Percentiles rank a stretch among this genome's conserved stretches.
Evolutionary conservation across 1,284 basidiomycete genomes (phyloP).

Genomic region (Gomphus bonarii): DNA sequence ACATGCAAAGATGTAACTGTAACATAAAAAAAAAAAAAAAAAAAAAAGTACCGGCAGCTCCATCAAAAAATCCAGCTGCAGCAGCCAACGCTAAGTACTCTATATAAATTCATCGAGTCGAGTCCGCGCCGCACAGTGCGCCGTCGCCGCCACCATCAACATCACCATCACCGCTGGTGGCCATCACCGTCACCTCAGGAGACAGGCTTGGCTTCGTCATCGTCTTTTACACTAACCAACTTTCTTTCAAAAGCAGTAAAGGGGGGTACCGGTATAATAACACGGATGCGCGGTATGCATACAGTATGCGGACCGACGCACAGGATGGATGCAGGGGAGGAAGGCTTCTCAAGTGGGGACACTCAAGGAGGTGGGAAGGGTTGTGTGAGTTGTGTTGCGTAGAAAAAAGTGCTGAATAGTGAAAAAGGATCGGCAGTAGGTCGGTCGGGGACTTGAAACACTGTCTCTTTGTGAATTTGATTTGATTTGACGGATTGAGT

Average conservation of each 20-base stretch:
- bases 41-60: neutral
- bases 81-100: neutral
- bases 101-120: neutral
- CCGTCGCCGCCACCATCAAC: too few relatives aligned
- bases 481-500: neutral
- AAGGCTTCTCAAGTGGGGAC: too few relatives aligned
- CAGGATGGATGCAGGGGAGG: neutral
- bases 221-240: too few relatives aligned
- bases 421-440: conserved; percentile 1
- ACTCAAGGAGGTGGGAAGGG: too few relatives aligned
- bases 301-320: conserved; percentile 19
- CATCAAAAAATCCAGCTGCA: neutral
- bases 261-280: neutral
- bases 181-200: too few relatives aligned
- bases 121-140: conserved; percentile 1
- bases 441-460: neutral
- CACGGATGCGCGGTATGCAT: too few relatives aligned
- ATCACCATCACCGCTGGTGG: too few relatives aligned
- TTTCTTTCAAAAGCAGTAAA: conserved; percentile 1
- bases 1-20: too few relatives aligned
- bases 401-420: neutral
- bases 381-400: too few relatives aligned
- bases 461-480: neutral
- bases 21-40: too few relatives aligned
- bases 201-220: too few relatives aligned